A percentile compares a stretch with the other conserved stretches of the same genome.
These are phyloP conservation scores for Aspergillus novoparasiticus DNA, from an alignment of 2,329 filamentous ascomycete species.

Conservation along the genomic window DNA sequence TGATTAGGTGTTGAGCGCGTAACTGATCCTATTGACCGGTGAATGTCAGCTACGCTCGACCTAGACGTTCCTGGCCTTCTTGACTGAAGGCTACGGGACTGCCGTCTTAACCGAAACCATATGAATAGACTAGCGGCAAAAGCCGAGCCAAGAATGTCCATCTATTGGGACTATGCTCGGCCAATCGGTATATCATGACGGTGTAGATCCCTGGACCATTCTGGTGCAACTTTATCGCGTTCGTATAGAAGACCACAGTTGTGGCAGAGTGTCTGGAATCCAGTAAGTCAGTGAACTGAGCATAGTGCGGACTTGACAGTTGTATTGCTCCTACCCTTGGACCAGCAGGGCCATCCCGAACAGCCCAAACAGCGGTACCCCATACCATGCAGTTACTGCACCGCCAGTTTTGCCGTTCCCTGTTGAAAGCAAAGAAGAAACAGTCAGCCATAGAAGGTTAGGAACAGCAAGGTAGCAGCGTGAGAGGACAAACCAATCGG, in stretches of 20 bases:
- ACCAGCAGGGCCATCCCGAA: conserved; percentile 85
- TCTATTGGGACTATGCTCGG: conserved; percentile 18
- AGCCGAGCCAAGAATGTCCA: not conserved
- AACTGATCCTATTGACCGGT: not conserved
- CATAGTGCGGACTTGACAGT: not conserved
- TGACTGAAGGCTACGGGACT: not conserved
- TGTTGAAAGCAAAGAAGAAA: conserved; percentile 24
- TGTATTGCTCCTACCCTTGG: conserved; percentile 65
- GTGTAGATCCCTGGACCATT: conserved; percentile 74
- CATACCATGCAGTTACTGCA: conserved; percentile 86
- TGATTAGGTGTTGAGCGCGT: conserved; percentile 4
- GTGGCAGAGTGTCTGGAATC: conserved; percentile 75
- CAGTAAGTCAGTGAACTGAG: conserved; percentile 18
- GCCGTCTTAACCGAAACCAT: not conserved
- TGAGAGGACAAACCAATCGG: conserved; percentile 55
- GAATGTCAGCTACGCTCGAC: not conserved
- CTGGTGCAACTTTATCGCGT: conserved; percentile 79
- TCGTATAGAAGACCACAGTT: conserved; percentile 92
- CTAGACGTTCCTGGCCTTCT: not conserved
- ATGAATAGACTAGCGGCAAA: not conserved
- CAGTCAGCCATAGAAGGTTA: conserved; percentile 8
- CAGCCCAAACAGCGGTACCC: conserved; percentile 91
- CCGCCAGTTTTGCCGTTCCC: conserved; percentile 80
- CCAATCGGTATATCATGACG: conserved; percentile 44
- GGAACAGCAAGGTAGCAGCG: not conserved